Percentiles rank a stretch among this genome's conserved stretches.
Conservation (phyloP, 2,329 filamentous ascomycete genomes). For the Didymosphaeria variabile region DNA sequence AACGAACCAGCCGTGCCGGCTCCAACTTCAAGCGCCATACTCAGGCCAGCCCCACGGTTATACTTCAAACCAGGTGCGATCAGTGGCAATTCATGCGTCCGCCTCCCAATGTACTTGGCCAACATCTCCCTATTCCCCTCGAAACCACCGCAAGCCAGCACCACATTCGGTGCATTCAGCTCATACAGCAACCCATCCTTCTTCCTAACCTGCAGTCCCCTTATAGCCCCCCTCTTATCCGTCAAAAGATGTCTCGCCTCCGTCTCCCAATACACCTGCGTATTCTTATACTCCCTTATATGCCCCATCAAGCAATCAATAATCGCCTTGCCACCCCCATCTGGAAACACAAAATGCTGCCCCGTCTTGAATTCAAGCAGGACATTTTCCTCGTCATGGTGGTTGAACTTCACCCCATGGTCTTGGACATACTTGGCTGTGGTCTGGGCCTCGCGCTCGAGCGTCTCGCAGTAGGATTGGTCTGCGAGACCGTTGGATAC, state of each 20-base stretch:
- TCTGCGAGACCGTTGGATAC: constrained; percentile 52
- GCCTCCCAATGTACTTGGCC: constrained; percentile 50
- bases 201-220: constrained; percentile 51
- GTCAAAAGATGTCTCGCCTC: constrained; percentile 49
- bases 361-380: constrained; percentile 53
- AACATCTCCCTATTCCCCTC: constrained; percentile 55
- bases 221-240: constrained; percentile 44
- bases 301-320: constrained; percentile 51
- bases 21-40: constrained; percentile 54
- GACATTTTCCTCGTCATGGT: constrained; percentile 53
- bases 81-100: constrained; percentile 51
- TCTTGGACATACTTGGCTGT: constrained; percentile 50
- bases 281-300: constrained; percentile 44
- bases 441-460: constrained; percentile 48
- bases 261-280: constrained; percentile 50
- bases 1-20: constrained; percentile 53
- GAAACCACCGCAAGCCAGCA: constrained; percentile 54
- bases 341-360: constrained; percentile 52
- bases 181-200: constrained; percentile 47
- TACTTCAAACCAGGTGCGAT: constrained; percentile 54
- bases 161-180: constrained; percentile 47
- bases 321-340: constrained; percentile 52
- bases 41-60: constrained; percentile 51
- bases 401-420: constrained; percentile 46
- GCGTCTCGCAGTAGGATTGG: constrained; percentile 52